Evolutionary conservation across 257 asterid species (phyloP), one percentile per base, ranked within the genome.

Genomic region (Solanum tarijense): DNA sequence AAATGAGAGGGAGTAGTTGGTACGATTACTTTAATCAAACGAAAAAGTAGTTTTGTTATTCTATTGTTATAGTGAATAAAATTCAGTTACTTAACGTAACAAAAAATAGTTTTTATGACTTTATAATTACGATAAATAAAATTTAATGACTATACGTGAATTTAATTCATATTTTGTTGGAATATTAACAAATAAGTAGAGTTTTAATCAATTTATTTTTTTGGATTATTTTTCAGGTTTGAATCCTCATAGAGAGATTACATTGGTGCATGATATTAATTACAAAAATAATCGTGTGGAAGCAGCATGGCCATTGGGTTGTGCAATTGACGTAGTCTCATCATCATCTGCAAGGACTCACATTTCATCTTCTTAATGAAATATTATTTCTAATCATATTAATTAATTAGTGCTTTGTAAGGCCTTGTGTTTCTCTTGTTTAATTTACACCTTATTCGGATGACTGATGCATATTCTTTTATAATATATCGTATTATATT

Each of bases 281-380:
- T 66, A 66, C 34, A 66, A 66, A 25, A 25, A 66, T 66, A 66
- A 66, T 66, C 73, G 73, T 66, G 73, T 66, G 6, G 73, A 66
- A 66, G 73, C 73, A 66, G 73, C 73, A 25, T 66, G 73, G 73
- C 73, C 73, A 66, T 66, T 66, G 73, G 73, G 73, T 66, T 66
- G 73, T 66, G 73, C 73, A 13, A 66, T 66, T 66, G 73, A 66
- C 9, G 4, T 66, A 11, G 34, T 66, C 73, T 25, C 73, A 66
- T 12, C 73, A 66, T 25, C 73, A 4, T 66, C 34, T 66, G 12
- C 20, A 3, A 12, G 73, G 73, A 66, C 9, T 66, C 73, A 66
- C 9, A 25, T 66, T 66, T 66, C 73, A 66, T 66, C 73, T 66
- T 66, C 73, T 25, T 66, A 25, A 66, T 66, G 12, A 66, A 10